These are phyloP conservation scores for Neurospora sp. DNA, from an alignment of 495 filamentous ascomycete species.

Conservation along the genomic window DNA sequence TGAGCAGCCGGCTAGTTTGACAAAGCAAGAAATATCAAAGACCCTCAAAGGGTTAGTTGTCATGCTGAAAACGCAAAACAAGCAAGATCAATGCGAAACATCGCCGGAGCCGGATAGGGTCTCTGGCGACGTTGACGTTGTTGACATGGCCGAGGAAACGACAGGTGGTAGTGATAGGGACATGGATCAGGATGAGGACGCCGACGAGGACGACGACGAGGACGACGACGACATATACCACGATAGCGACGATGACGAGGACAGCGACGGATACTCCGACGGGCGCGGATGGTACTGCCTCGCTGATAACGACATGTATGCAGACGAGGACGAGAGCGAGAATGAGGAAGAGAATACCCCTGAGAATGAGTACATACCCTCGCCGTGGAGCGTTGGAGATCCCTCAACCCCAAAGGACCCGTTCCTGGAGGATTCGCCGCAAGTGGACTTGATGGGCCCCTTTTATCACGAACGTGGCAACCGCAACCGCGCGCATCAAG, in stretches of 20 bases:
- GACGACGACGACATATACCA: neutral
- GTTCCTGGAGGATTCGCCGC: neutral
- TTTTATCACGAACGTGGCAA: neutral
- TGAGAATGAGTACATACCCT: neutral
- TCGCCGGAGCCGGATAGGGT: neutral
- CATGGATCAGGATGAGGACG: neutral
- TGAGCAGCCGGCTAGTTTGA: neutral
- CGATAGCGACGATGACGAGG: neutral
- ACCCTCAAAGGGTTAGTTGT: neutral
- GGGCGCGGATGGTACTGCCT: neutral
- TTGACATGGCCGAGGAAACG: neutral
- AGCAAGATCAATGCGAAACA: neutral
- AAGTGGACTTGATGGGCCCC: neutral
- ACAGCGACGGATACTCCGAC: neutral
- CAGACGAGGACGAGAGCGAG: neutral
- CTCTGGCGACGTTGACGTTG: neutral
- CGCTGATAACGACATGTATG: neutral
- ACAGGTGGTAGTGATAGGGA: neutral
- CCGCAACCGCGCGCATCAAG: neutral
- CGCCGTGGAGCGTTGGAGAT: neutral
- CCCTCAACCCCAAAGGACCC: neutral
- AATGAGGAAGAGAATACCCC: neutral
- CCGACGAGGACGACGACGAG: neutral
- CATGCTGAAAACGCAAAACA: neutral
- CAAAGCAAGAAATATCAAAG: neutral